Conservation (phyloP, 1,284 basidiomycete species). For the Rugosomyces carneus region DNA sequence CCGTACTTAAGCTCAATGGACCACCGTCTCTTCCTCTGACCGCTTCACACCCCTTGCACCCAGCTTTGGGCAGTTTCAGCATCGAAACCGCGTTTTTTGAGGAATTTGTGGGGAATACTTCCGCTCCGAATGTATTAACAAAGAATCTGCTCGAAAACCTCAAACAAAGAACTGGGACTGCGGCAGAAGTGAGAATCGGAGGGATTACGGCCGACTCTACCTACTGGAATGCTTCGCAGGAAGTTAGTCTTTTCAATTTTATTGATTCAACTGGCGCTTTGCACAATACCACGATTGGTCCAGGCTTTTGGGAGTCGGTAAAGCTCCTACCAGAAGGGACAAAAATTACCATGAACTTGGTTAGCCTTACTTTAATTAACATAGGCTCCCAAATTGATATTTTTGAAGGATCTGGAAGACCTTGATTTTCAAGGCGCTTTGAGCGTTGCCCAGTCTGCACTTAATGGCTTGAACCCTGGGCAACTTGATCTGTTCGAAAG, state of each 20-base stretch:
- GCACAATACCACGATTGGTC: constrained; percentile 44
- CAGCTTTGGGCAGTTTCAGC: constrained; percentile 43
- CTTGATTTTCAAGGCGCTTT: constrained; percentile 36
- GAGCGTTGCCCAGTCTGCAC: constrained; percentile 35
- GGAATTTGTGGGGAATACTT: constrained; percentile 38
- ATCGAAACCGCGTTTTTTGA: constrained; percentile 48
- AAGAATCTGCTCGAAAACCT: constrained; percentile 38
- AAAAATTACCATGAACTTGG: constrained; percentile 39
- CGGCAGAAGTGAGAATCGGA: constrained; percentile 42
- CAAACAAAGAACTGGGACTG: constrained; percentile 34
- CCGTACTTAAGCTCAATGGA: constrained; percentile 31
- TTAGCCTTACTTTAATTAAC: constrained; percentile 11
- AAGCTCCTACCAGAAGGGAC: constrained; percentile 39
- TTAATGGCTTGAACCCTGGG: constrained; percentile 28
- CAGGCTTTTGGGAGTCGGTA: constrained; percentile 41
- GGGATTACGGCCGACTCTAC: constrained; percentile 49
- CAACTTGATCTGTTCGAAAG: constrained; percentile 41
- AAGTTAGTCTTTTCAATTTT: constrained; percentile 36
- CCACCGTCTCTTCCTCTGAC: constrained; percentile 33
- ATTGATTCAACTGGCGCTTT: constrained; percentile 35
- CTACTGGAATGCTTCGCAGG: constrained; percentile 36
- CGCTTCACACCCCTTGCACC: constrained; percentile 36
- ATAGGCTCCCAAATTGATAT: background rate
- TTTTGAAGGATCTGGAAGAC: constrained; percentile 34
- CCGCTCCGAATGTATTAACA: constrained; percentile 36